These are phyloP conservation scores for Elongisporangium undulatum DNA, from an alignment of 352 stramenopile genomes.

Conservation along the genomic window DNA sequence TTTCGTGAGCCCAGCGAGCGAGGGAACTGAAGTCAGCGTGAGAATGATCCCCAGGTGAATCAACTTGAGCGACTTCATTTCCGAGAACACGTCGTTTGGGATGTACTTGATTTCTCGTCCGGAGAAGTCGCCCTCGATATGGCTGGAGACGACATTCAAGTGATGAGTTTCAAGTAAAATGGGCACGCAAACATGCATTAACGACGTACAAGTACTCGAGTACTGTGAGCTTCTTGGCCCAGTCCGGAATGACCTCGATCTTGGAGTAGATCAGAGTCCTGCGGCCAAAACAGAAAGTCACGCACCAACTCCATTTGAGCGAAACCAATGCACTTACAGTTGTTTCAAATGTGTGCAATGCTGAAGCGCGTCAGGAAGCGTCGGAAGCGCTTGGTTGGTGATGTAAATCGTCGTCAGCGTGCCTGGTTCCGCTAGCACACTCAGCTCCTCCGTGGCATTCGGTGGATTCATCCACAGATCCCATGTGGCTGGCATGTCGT, in stretches of 20 bases:
- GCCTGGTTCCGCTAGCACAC: constrained; percentile 18
- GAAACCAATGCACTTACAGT: too few species aligned
- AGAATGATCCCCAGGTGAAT: constrained; percentile 26
- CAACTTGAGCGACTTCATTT: constrained; percentile 37
- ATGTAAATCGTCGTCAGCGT: constrained; percentile 40
- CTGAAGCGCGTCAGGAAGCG: constrained; percentile 23
- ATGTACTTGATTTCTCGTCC: constrained; percentile 24
- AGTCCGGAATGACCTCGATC: constrained; percentile 7
- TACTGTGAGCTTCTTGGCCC: not conserved
- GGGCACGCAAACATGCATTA: too few species aligned
- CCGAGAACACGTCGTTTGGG: constrained; percentile 21
- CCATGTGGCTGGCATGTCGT: constrained; percentile 20
- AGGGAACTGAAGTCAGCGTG: constrained; percentile 23
- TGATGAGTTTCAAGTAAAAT: too few species aligned
- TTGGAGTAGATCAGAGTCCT: constrained; percentile 34
- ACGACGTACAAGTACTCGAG: constrained; percentile 13
- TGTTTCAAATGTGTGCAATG: constrained; percentile 21
- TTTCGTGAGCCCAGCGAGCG: constrained; percentile 17
- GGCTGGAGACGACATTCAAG: constrained; percentile 8
- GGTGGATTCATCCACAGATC: constrained; percentile 29
- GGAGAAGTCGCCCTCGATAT: constrained; percentile 27
- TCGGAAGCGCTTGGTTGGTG: constrained; percentile 31
- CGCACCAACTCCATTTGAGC: too few species aligned
- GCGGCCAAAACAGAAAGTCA: too few species aligned
- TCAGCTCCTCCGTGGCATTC: constrained; percentile 19